Evolutionary conservation across 345 rosid genomes (phyloP).

Genomic region (Citrus glauca): DNA sequence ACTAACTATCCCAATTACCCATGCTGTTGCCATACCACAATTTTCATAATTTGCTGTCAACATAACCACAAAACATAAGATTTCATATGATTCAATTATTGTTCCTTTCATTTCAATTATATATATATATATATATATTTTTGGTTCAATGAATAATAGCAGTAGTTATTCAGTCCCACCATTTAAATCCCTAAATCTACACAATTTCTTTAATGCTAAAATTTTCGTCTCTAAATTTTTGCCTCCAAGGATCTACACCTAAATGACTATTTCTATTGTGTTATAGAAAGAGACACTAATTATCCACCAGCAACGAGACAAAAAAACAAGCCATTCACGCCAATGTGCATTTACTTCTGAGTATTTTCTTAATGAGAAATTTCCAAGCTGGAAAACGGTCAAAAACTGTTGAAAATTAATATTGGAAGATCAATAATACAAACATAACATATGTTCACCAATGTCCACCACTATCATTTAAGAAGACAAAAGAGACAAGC

Average conservation of each 20-base stretch:
- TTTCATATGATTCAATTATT: not conserved
- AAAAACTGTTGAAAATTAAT: not conserved
- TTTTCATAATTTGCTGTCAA: not conserved
- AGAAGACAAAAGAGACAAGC: not conserved
- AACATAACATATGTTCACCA: not conserved
- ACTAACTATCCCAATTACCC: not conserved
- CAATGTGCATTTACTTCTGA: not conserved
- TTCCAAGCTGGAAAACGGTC: not conserved
- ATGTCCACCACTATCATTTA: not conserved
- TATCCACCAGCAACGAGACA: not conserved
- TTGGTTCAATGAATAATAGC: not conserved
- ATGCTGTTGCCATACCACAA: not conserved
- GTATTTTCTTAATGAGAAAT: not conserved
- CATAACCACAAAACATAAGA: not conserved
- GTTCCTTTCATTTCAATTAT: too few species aligned
- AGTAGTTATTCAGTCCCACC: not conserved
- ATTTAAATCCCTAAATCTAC: not conserved
- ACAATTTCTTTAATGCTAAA: not conserved
- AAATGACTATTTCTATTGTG: not conserved
- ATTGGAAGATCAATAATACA: not conserved
- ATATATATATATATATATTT: too few species aligned
- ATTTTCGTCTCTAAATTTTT: not conserved
- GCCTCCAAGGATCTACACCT: not conserved
- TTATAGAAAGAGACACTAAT: not conserved
- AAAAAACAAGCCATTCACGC: not conserved